A percentile compares a stretch with the other conserved stretches of the same genome.
phyloP scores from a whole-genome alignment of 768 basidiomycete genomes.

The Collybiopsis confluens region DNA sequence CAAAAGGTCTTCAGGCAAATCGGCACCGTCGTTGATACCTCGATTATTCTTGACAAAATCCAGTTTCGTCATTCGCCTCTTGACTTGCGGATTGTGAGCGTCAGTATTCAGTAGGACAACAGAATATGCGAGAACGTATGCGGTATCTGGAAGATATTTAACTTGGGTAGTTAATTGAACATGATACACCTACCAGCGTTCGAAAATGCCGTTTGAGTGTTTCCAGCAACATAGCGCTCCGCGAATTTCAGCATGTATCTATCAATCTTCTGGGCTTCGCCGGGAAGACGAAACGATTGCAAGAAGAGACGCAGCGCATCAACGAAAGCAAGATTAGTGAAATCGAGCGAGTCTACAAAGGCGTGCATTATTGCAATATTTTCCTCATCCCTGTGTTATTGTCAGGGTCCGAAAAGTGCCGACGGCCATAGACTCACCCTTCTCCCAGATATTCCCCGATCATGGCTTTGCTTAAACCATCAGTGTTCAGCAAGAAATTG shows the following conservation, averaged over 20 bases:
- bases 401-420: neutral
- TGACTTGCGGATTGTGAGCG: conserved; percentile 92
- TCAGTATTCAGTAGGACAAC: conserved; percentile 97
- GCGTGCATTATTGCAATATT: conserved; percentile 96
- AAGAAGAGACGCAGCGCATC: conserved; percentile 88
- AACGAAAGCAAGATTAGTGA: conserved; percentile 76
- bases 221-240: conserved; percentile 90
- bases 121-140: conserved; percentile 93
- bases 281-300: conserved; percentile 94
- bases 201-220: conserved; percentile 79
- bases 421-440: conserved; percentile 53
- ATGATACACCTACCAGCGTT: conserved; percentile 72
- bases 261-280: conserved; percentile 98
- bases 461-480: conserved; percentile 92
- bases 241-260: conserved; percentile 99
- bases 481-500: conserved; percentile 77
- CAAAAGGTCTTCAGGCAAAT: conserved; percentile 85
- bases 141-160: conserved; percentile 57
- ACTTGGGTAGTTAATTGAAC: neutral
- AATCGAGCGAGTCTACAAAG: conserved; percentile 91
- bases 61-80: conserved; percentile 86
- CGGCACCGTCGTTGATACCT: conserved; percentile 88
- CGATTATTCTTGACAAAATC: conserved; percentile 95
- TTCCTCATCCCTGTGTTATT: conserved; percentile 64
- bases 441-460: conserved; percentile 99